Evolutionary conservation across 139 green algal genomes (phyloP).

Genomic region (Picochlorum sp.): DNA sequence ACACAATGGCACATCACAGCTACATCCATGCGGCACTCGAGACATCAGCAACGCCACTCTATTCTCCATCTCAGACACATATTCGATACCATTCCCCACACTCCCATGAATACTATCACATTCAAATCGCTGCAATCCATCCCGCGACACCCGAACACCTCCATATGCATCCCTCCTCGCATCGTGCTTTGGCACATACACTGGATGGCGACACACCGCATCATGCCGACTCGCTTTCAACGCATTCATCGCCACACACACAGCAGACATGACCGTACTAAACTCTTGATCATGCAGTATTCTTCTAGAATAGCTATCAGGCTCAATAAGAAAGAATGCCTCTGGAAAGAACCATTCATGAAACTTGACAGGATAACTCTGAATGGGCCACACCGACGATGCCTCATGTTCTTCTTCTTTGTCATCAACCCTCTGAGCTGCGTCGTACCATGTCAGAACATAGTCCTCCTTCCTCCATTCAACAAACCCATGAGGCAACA

Average conservation of each 20-base stretch:
- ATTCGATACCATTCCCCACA: neutral
- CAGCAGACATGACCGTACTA: conserved; percentile 44
- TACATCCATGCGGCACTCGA: too few relatives aligned
- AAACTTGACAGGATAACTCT: conserved; percentile 41
- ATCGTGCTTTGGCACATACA: conserved; percentile 70
- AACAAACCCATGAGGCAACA: too few relatives aligned
- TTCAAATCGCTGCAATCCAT: neutral
- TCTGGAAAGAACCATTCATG: conserved; percentile 66
- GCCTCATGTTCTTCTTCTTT: too few relatives aligned
- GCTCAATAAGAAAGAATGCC: conserved; percentile 52
- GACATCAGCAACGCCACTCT: too few relatives aligned
- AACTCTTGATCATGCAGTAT: conserved; percentile 58
- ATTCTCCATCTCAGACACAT: neutral
- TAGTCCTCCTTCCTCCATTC: too few relatives aligned
- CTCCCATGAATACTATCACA: conserved; percentile 1
- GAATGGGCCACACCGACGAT: neutral
- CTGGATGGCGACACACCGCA: neutral
- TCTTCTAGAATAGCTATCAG: conserved; percentile 54
- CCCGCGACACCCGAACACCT: conserved; percentile 29
- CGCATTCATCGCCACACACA: conserved; percentile 35
- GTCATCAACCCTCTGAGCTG: too few relatives aligned
- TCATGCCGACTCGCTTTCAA: conserved; percentile 24
- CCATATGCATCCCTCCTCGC: conserved; percentile 54
- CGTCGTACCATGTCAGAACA: too few relatives aligned
- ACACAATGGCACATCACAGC: neutral